A percentile compares a stretch with the other conserved stretches of the same genome.
Conservation (phyloP, 768 basidiomycete species). For the Suillus spraguei region DNA sequence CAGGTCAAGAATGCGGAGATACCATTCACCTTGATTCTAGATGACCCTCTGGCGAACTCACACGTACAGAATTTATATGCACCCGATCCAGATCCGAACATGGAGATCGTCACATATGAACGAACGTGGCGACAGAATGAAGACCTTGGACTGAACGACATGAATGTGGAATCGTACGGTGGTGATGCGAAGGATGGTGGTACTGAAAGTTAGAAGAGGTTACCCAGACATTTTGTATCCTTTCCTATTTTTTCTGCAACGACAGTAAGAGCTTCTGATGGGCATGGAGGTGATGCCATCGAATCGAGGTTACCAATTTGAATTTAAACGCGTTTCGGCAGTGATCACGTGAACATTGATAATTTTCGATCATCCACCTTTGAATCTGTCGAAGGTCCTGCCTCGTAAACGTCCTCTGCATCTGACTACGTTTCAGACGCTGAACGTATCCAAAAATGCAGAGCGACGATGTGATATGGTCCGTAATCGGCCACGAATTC, state of each 20-base stretch:
- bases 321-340: not conserved
- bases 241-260: not conserved
- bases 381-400: not conserved
- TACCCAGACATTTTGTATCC: not conserved
- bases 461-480: constrained; percentile 99
- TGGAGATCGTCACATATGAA: constrained; percentile 82
- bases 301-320: too few species aligned
- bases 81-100: constrained; percentile 94
- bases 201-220: not conserved
- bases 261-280: not conserved
- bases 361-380: constrained; percentile 8
- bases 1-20: constrained; percentile 78
- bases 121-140: constrained; percentile 92
- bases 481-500: constrained; percentile 90
- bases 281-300: not conserved
- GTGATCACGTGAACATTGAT: constrained; percentile 12
- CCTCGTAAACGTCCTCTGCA: constrained; percentile 6
- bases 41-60: constrained; percentile 94
- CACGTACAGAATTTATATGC: constrained; percentile 98
- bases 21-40: constrained; percentile 90
- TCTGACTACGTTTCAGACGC: constrained; percentile 1
- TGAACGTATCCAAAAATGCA: constrained; percentile 53
- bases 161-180: constrained; percentile 63
- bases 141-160: constrained; percentile 90
- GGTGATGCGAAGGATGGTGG: constrained; percentile 15